Evolutionary conservation across 164 flowering plant genomes (phyloP).

Genomic region (Pachysandra terminalis): DNA sequence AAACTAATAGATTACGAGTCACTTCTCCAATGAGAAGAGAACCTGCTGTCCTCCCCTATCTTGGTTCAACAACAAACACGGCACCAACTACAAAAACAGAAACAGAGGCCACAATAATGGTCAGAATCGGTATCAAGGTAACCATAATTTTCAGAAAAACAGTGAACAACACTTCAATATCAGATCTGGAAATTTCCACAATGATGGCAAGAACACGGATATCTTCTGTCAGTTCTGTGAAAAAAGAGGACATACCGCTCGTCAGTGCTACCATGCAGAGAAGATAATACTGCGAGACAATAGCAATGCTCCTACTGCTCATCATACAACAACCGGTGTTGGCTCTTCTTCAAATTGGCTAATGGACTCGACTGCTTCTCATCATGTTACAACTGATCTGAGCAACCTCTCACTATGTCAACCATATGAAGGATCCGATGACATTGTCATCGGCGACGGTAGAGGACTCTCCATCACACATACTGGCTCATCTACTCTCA

Average conservation of each 20-base stretch:
- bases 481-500: not conserved
- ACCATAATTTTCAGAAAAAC: too few relatives aligned
- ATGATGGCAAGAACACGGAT: not conserved
- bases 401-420: not conserved
- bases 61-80: too few relatives aligned
- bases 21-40: not conserved
- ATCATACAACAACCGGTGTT: not conserved
- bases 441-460: conserved; percentile 4
- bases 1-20: not conserved
- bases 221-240: not conserved
- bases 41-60: too few relatives aligned
- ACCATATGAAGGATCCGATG: conserved; percentile 1
- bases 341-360: not conserved
- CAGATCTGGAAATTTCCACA: too few relatives aligned
- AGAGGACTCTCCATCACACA: not conserved
- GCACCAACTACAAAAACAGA: too few relatives aligned
- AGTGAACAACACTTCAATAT: too few relatives aligned
- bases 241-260: not conserved
- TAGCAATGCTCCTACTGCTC: not conserved
- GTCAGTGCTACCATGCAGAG: not conserved
- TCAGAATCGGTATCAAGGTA: too few relatives aligned
- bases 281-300: not conserved
- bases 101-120: too few relatives aligned
- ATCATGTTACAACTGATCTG: conserved; percentile 2
- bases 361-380: not conserved